A percentile compares a stretch with the other conserved stretches of the same genome.
These are phyloP conservation scores for Cylindrotheca fusiformis DNA, from an alignment of 108 stramenopile genomes.

Conservation along the genomic window DNA sequence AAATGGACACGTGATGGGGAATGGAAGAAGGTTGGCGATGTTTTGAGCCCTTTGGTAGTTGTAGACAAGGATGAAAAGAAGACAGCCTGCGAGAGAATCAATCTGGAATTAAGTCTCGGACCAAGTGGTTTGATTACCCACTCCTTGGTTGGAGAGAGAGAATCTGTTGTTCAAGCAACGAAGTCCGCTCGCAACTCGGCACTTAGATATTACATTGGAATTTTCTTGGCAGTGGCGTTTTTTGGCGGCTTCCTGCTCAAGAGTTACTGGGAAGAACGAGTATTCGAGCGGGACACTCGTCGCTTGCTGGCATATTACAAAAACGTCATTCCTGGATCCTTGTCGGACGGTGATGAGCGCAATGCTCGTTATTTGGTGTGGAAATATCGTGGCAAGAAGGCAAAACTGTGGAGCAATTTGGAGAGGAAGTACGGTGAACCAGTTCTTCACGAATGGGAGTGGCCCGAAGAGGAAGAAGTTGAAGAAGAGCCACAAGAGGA, in stretches of 20 bases:
- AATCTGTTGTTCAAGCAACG: constrained; percentile 82
- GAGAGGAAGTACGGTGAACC: constrained; percentile 81
- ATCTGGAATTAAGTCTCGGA: constrained; percentile 69
- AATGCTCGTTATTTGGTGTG: constrained; percentile 77
- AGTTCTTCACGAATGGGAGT: constrained; percentile 61
- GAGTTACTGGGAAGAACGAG: constrained; percentile 73
- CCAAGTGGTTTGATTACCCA: constrained; percentile 60
- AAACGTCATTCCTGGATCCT: constrained; percentile 62
- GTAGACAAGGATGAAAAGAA: constrained; percentile 52
- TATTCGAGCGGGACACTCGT: constrained; percentile 70
- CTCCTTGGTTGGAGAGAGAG: constrained; percentile 52
- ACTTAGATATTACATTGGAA: constrained; percentile 54
- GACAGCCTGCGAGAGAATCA: constrained; percentile 63
- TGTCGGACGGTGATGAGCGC: constrained; percentile 72
- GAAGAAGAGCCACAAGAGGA: constrained; percentile 46
- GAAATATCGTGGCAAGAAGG: constrained; percentile 81
- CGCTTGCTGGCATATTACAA: constrained; percentile 80
- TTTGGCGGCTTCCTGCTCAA: constrained; percentile 83
- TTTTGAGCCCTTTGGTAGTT: constrained; percentile 56
- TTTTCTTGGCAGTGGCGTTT: constrained; percentile 62
- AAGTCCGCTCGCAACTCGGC: constrained; percentile 64
- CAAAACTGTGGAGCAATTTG: constrained; percentile 71
- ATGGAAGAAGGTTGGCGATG: constrained; percentile 74
- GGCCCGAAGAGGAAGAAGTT: constrained; percentile 50
- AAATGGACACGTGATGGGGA: constrained; percentile 57